Conservation (phyloP, 2,329 filamentous ascomycete species). For the Pyrenophora graminea region DNA sequence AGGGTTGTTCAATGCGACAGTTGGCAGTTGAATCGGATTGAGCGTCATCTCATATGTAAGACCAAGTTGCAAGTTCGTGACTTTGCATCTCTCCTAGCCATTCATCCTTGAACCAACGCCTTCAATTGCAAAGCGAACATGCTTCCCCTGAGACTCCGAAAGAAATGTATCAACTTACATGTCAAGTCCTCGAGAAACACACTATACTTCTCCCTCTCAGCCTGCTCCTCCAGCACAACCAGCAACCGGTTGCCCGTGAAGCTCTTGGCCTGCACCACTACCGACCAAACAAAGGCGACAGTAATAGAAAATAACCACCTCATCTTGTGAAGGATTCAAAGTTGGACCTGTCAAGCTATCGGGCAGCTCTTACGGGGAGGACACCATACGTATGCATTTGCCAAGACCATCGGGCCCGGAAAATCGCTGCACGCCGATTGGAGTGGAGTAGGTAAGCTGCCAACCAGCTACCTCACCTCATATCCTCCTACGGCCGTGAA, state of each 20-base stretch:
- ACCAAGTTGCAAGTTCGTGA: constrained; percentile 19
- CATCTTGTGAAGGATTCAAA: constrained; percentile 62
- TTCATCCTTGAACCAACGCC: background rate
- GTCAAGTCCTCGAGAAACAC: constrained; percentile 76
- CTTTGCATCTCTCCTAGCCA: background rate
- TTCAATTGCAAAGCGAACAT: background rate
- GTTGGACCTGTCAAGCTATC: constrained; percentile 22
- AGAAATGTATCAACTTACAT: constrained; percentile 54
- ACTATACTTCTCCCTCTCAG: constrained; percentile 80
- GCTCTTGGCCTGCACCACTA: constrained; percentile 75
- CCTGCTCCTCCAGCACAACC: constrained; percentile 81
- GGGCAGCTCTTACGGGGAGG: constrained; percentile 30
- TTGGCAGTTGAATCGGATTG: background rate
- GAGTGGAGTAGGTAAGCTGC: constrained; percentile 11
- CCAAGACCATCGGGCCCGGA: constrained; percentile 40
- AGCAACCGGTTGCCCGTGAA: constrained; percentile 78
- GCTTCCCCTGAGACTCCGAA: background rate
- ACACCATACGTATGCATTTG: constrained; percentile 42
- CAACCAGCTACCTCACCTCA: constrained; percentile 13
- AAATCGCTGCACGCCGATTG: constrained; percentile 30
- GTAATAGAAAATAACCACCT: constrained; percentile 70
- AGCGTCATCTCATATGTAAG: background rate
- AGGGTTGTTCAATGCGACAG: background rate
- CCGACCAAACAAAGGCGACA: constrained; percentile 67
- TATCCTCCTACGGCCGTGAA: background rate